Evolutionary conservation across 257 asterid genomes (phyloP), one percentile per base, ranked within the genome.

Genomic region (Cordia subcordata): DNA sequence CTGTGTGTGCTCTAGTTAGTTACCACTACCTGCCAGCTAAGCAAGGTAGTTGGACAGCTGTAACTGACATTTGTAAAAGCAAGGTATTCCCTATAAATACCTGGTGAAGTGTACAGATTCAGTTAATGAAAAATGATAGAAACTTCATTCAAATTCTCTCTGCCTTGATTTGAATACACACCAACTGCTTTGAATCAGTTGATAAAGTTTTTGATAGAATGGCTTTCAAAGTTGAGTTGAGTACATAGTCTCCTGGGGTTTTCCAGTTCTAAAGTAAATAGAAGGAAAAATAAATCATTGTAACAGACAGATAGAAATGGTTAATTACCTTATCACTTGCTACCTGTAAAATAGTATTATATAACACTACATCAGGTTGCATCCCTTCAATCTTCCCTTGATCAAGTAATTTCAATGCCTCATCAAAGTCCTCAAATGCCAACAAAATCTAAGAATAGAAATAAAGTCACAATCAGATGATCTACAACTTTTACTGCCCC

Each of bases 241-340:
- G 50, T 8, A 45, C 11, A 13, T 13, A 45, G 50, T 13, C 5
- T 47, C 21, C 21, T 14, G 10, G 19, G n/a, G n/a, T 14, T 47
- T 15, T 47, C 4, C 8, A 11, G 9, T 15, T 1, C 6, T 27
- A 6, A 6, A 27, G 6, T 27, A 27, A 1, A 27, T 13, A 18
- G 6, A 13, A 13, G 53, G 53, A 18, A 19, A 19, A 47, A n/a
- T 5, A 17, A n/a, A 47, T 47, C 53, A 47, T 14, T 8, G 53
- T 47, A n/a, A 47, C 16, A n/a, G 18, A 16, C 17, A 49, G 13
- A 49, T 27, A 13, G n/a, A 51, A 35, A 53, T 13, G 16, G 57
- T 22, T n/a, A 17, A 53, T 53, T 84, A 87, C 98, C 95, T 78
- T 75, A 66, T 65, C 70, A 66, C 75, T 52, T 51, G 98, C 95